phyloP scores from a whole-genome alignment of 2,329 filamentous ascomycete genomes.

The Polychaeton citri region DNA sequence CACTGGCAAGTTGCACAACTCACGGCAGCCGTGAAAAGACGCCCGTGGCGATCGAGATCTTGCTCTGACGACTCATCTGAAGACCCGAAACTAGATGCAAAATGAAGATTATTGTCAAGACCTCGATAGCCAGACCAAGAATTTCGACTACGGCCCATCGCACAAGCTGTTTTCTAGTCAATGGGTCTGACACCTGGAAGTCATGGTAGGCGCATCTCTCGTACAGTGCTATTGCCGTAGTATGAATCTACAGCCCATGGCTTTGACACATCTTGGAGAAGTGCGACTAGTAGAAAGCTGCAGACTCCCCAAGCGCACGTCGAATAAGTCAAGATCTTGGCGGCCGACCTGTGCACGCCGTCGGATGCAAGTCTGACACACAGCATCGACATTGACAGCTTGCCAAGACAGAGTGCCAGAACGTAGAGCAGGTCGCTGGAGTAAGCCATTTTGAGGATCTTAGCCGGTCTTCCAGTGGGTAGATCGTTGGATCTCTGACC shows the following conservation, averaged over 20 bases:
- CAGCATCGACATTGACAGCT: slow-evolving; percentile 7
- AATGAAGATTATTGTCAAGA: too few species aligned
- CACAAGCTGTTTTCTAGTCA: too few species aligned
- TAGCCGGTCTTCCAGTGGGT: not conserved
- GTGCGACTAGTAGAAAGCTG: slow-evolving; percentile 1
- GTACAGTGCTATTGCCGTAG: not conserved
- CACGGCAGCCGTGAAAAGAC: slow-evolving; percentile 3
- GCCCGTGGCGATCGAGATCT: slow-evolving; percentile 4
- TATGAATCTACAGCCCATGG: slow-evolving; percentile 2
- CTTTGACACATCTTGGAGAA: slow-evolving; percentile 2
- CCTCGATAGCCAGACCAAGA: too few species aligned
- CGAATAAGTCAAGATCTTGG: slow-evolving; percentile 1
- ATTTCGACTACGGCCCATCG: too few species aligned
- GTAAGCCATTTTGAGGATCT: slow-evolving; percentile 3
- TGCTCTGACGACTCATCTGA: slow-evolving; percentile 7
- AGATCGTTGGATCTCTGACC: not conserved
- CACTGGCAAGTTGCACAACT: slow-evolving; percentile 2
- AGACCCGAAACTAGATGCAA: slow-evolving; percentile 8
- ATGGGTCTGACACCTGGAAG: too few species aligned
- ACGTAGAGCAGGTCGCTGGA: slow-evolving; percentile 7
- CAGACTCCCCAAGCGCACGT: slow-evolving; percentile 1
- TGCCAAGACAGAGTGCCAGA: slow-evolving; percentile 6
- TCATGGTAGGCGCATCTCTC: slow-evolving; percentile 3
- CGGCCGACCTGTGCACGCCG: not conserved
- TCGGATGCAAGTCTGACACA: slow-evolving; percentile 6